Base-by-base conservation (phyloP, 148 eudicot genomes). In the Silene conica region DNA sequence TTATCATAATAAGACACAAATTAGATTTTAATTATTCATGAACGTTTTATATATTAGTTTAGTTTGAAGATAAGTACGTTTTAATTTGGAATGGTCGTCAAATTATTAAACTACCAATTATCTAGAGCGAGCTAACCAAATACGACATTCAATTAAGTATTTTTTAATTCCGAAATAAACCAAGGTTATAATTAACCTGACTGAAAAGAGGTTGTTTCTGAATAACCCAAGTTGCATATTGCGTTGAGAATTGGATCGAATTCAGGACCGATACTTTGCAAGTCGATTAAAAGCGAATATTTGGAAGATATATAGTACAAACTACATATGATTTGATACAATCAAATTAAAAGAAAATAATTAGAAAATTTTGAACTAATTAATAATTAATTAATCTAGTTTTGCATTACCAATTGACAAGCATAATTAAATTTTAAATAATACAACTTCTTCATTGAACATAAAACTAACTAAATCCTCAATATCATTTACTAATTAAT, bases 1-100 rank as follows among this genome's bases (percentile, higher is more conserved):
- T 46, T 68, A 68, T 46, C 56, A 68, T n/a, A 68, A 68, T 68
- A 45, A 45, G 56, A 68, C 56, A 68, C 34, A 20, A 9, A 13
- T 38, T 41, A 38, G 7, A 38, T 38, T 7, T 56, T 1, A 7
- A 74, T 45, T 56, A 6, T 23, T 20, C 62, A 67, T 55, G n/a
- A 66, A 41, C 25, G 23, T 66, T 66, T n/a, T n/a, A n/a, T 50
- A 16, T 55, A 75, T 38, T 38, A 38, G 28, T 10, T 14, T 67
- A 14, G 19, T 20, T 67, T 21, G 26, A 15, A 8, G 20, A 57
- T 19, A 9, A 21, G 2, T 69, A 9, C 20, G 9, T 43, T 69
- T 19, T 21, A 19, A 19, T 10, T 10, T 31, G 34, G 1, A 14
- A 52, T 25, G n/a, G 18, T 64, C 16, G 12, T 63, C 18, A 16